A percentile compares a stretch with the other conserved stretches of the same genome.
Evolutionary conservation across 352 stramenopile genomes (phyloP).

Genomic region (Pythium guiyangense): DNA sequence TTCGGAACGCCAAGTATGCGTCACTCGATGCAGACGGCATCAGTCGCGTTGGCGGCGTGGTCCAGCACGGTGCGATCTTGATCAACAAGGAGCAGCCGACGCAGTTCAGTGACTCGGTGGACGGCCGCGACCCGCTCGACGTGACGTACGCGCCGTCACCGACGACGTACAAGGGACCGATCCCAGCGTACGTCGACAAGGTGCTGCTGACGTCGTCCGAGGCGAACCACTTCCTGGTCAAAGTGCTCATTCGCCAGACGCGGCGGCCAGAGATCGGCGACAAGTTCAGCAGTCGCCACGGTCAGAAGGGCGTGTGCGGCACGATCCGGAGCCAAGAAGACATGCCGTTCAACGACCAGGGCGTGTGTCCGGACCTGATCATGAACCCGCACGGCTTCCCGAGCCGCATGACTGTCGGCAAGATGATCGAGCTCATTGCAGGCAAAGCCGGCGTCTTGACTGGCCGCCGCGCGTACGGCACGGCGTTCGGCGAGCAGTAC

Average conservation of each 20-base stretch:
- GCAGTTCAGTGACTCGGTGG: constrained; percentile 89
- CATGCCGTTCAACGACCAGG: constrained; percentile 99
- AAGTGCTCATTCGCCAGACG: constrained; percentile 95
- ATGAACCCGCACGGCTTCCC: constrained; percentile 99
- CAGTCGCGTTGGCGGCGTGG: constrained; percentile 71
- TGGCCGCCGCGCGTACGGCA: constrained; percentile 96
- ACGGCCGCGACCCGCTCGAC: constrained; percentile 66
- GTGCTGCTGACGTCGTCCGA: constrained; percentile 98
- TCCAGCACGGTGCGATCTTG: constrained; percentile 95
- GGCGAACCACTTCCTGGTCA: constrained; percentile 97
- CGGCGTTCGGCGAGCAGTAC: constrained; percentile 98
- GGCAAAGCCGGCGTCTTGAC: constrained; percentile 97
- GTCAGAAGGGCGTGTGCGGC: constrained; percentile 99
- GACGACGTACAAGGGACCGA: constrained; percentile 94
- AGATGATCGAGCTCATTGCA: constrained; percentile 99
- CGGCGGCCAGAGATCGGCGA: constrained; percentile 98
- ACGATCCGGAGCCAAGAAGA: constrained; percentile 95
- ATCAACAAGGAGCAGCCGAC: constrained; percentile 98
- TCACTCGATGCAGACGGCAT: constrained; percentile 98
- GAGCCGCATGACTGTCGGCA: constrained; percentile 99
- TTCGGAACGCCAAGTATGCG: constrained; percentile 89
- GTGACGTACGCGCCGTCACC: constrained; percentile 83
- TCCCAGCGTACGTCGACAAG: constrained; percentile 97
- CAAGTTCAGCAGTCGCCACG: constrained; percentile 99
- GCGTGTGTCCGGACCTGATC: constrained; percentile 98